Evolutionary conservation across 805 yeast species (phyloP).

Genomic region (Candida oleophila): DNA sequence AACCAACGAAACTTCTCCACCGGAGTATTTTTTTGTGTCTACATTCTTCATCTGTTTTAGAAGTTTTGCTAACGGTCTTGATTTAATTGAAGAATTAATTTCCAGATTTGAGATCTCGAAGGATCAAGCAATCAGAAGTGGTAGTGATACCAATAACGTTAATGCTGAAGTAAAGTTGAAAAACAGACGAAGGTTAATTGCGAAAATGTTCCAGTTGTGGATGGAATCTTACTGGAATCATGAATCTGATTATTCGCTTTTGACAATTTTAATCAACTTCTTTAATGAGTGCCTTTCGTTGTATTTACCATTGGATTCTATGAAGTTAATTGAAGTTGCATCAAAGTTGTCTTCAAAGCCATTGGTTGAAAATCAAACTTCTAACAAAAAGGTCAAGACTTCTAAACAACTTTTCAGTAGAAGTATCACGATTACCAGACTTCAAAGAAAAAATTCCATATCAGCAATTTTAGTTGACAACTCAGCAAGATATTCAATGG

Average conservation of each 20-base stretch:
- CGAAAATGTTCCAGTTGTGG: slow-evolving; percentile 77
- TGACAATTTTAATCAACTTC: slow-evolving; percentile 73
- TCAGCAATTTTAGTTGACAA: slow-evolving; percentile 19
- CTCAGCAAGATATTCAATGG: slow-evolving; percentile 43
- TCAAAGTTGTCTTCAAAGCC: slow-evolving; percentile 59
- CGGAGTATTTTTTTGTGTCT: slow-evolving; percentile 66
- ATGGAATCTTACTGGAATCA: slow-evolving; percentile 86
- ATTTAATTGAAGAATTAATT: slow-evolving; percentile 66
- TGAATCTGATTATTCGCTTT: slow-evolving; percentile 52
- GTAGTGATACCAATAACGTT: slow-evolving; percentile 13
- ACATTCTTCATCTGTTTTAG: slow-evolving; percentile 78
- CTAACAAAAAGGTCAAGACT: slow-evolving; percentile 14
- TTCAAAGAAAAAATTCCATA: slow-evolving; percentile 34
- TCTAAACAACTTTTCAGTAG: slow-evolving; percentile 54
- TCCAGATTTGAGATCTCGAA: slow-evolving; percentile 47
- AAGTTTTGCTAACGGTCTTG: slow-evolving; percentile 64
- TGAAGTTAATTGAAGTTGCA: slow-evolving; percentile 58
- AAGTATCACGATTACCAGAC: slow-evolving; percentile 40
- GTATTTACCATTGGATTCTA: slow-evolving; percentile 63
- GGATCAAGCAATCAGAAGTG: background rate
- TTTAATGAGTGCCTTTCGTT: slow-evolving; percentile 73
- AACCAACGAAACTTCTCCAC: slow-evolving; percentile 64
- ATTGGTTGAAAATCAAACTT: slow-evolving; percentile 41
- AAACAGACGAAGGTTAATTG: slow-evolving; percentile 65
- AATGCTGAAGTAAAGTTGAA: slow-evolving; percentile 39